Conservation (phyloP, 2,329 filamentous ascomycete species). For the Aspergillus sp. region DNA sequence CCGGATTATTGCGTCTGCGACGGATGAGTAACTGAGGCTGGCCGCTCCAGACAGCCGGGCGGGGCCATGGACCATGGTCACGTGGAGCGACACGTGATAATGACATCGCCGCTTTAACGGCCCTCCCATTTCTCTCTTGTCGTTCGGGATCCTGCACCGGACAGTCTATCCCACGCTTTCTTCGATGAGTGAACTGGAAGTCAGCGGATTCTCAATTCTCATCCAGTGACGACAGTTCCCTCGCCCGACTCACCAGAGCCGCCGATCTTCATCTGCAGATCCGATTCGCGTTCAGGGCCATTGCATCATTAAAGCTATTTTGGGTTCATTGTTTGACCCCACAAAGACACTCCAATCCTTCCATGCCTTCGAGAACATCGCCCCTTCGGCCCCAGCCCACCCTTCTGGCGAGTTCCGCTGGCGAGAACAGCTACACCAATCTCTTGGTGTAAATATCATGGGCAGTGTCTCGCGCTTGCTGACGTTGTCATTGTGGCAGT, state of each 20-base stretch:
- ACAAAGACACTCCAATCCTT: background rate
- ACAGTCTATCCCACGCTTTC: no score
- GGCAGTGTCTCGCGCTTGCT: background rate
- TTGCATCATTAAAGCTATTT: constrained; percentile 2
- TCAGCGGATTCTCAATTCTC: background rate
- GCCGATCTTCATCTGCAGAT: background rate
- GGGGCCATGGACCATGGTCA: background rate
- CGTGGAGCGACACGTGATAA: background rate
- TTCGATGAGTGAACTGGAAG: no score
- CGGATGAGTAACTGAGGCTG: constrained; percentile 1
- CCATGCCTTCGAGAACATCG: constrained; percentile 2
- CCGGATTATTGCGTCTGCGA: background rate
- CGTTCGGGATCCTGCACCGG: no score
- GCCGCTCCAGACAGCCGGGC: background rate
- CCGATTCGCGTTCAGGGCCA: background rate
- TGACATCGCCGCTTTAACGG: background rate
- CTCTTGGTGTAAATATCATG: no score
- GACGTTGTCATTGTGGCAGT: background rate
- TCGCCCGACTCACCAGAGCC: background rate
- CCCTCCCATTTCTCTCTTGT: background rate
- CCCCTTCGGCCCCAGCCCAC: background rate
- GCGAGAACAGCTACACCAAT: no score
- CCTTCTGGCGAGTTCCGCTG: no score
- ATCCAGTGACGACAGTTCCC: background rate
- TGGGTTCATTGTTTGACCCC: background rate